A percentile compares a stretch with the other conserved stretches of the same genome.
Evolutionary conservation across 2,329 filamentous ascomycete species (phyloP).

Genomic region (Pseudogymnoascus sp.): DNA sequence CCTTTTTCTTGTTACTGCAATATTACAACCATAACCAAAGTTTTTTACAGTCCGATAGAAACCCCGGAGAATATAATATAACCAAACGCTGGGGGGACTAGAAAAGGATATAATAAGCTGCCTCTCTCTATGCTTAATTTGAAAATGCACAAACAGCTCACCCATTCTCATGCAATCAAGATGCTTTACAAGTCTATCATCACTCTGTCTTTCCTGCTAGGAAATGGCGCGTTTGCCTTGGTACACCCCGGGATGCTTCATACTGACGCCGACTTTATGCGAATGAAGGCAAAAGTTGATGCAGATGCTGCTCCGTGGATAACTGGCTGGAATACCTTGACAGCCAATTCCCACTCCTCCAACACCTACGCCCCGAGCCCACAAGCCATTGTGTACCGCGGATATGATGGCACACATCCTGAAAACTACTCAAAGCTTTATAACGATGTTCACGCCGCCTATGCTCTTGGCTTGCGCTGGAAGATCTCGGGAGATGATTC

Average conservation of each 20-base stretch:
- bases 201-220: neutral
- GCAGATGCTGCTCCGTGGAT: conserved; percentile 31
- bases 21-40: neutral
- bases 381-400: conserved; percentile 32
- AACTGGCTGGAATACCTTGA: conserved; percentile 31
- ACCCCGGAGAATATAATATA: neutral
- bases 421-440: conserved; percentile 33
- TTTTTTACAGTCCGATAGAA: neutral
- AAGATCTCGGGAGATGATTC: conserved; percentile 32
- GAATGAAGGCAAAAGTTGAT: conserved; percentile 34
- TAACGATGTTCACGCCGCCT: conserved; percentile 33
- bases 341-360: conserved; percentile 24
- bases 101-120: neutral
- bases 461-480: conserved; percentile 36
- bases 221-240: conserved; percentile 17
- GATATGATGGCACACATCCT: conserved; percentile 22
- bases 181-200: neutral
- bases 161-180: neutral
- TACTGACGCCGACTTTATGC: conserved; percentile 32
- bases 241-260: conserved; percentile 33
- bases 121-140: neutral
- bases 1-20: neutral
- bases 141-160: neutral
- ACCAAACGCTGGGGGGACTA: neutral
- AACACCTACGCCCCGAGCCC: conserved; percentile 27